These are phyloP conservation scores for Cryomyces minteri DNA, from an alignment of 495 filamentous ascomycete species.

Conservation along the genomic window DNA sequence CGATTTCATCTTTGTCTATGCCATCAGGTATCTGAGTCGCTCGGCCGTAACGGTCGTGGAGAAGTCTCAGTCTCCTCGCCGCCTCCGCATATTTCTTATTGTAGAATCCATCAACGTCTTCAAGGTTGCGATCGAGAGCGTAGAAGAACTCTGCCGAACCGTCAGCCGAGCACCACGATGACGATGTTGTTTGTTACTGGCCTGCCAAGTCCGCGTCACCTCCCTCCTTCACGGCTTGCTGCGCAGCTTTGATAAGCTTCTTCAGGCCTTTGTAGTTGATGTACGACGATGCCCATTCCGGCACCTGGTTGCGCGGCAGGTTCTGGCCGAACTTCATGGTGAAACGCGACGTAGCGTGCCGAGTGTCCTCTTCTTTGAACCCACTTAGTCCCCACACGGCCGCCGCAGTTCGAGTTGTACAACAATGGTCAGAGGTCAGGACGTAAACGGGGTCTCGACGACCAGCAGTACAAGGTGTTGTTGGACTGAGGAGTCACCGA, in stretches of 20 bases:
- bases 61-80: slow-evolving; percentile 59
- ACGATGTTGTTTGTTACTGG: neutral
- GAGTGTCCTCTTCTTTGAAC: no score
- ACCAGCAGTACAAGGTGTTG: no score
- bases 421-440: no score
- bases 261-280: slow-evolving; percentile 95
- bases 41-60: slow-evolving; percentile 69
- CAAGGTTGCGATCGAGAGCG: slow-evolving; percentile 84
- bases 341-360: neutral
- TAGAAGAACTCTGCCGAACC: slow-evolving; percentile 67
- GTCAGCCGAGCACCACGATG: neutral
- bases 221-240: slow-evolving; percentile 40
- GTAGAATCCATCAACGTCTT: slow-evolving; percentile 88
- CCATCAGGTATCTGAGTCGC: slow-evolving; percentile 28
- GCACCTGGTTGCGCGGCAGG: slow-evolving; percentile 83
- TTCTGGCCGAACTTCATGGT: slow-evolving; percentile 28
- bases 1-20: slow-evolving; percentile 56
- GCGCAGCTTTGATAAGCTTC: slow-evolving; percentile 72
- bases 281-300: slow-evolving; percentile 84
- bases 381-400: no score
- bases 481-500: no score
- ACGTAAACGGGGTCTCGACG: no score
- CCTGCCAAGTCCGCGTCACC: slow-evolving; percentile 61
- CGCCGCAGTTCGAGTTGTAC: no score
- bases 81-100: slow-evolving; percentile 82